Evolutionary conservation across 2,329 filamentous ascomycete genomes (phyloP).

Genomic region (Cordyceps pruinosa): DNA sequence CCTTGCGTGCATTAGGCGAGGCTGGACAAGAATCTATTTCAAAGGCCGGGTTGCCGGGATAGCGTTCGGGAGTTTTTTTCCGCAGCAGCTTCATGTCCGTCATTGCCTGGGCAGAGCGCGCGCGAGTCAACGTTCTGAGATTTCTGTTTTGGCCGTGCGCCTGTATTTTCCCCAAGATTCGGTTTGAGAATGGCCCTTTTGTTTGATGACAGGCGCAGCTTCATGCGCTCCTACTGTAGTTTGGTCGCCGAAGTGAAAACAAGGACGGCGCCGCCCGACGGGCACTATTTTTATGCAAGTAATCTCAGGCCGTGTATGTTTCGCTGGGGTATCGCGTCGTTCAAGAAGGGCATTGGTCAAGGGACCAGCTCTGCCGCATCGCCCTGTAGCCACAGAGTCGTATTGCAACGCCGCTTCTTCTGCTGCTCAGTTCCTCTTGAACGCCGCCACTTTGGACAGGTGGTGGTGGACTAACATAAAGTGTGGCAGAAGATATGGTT

Average conservation of each 20-base stretch:
- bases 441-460: too few species aligned
- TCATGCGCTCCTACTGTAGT: neutral
- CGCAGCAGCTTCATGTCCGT: neutral
- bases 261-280: neutral
- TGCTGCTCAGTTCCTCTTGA: too few species aligned
- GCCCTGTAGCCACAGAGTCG: neutral
- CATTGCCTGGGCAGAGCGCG: neutral
- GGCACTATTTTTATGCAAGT: conserved; percentile 7
- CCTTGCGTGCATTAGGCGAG: neutral
- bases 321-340: too few species aligned
- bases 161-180: neutral
- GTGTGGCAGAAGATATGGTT: neutral
- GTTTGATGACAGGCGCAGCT: neutral
- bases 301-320: neutral
- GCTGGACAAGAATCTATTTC: neutral
- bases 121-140: neutral
- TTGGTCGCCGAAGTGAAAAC: neutral
- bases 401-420: neutral
- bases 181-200: neutral
- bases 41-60: conserved; percentile 2
- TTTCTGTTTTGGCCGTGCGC: neutral
- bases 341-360: too few species aligned
- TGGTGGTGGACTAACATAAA: too few species aligned
- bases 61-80: neutral
- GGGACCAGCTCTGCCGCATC: too few species aligned